Conservation (phyloP, 2,329 filamentous ascomycete species). For the Alternaria dauci region DNA sequence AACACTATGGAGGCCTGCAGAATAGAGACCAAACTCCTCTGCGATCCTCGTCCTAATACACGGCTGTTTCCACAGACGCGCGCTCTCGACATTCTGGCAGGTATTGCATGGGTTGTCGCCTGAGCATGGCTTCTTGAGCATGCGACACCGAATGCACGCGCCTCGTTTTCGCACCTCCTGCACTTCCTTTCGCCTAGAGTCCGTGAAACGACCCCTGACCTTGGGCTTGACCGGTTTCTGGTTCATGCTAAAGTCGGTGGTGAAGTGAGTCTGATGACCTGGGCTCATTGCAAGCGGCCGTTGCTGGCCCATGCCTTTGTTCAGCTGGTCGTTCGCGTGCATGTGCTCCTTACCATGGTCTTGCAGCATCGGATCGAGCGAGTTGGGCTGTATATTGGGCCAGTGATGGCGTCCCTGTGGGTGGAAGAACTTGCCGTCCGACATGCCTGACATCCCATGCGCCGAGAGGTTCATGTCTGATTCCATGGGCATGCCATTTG, state of each 20-base stretch:
- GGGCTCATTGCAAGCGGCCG: constrained; percentile 52
- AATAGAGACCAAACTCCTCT: constrained; percentile 67
- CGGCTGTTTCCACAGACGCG: constrained; percentile 67
- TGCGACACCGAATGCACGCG: constrained; percentile 69
- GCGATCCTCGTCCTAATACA: constrained; percentile 67
- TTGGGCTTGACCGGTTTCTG: constrained; percentile 55
- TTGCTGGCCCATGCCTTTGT: constrained; percentile 38
- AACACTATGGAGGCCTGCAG: constrained; percentile 62
- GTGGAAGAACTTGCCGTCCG: constrained; percentile 47
- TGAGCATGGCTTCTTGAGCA: constrained; percentile 71
- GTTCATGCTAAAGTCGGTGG: constrained; percentile 51
- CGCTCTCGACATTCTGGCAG: constrained; percentile 67
- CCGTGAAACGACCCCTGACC: constrained; percentile 64
- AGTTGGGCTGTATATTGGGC: constrained; percentile 39
- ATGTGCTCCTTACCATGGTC: constrained; percentile 44
- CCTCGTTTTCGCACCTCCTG: constrained; percentile 67
- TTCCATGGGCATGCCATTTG: constrained; percentile 46
- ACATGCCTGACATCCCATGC: constrained; percentile 36
- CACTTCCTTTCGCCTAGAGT: constrained; percentile 65
- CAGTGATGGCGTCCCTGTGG: constrained; percentile 41
- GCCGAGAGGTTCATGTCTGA: constrained; percentile 44
- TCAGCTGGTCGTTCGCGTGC: constrained; percentile 30
- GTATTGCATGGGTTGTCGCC: constrained; percentile 67
- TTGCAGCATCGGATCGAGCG: constrained; percentile 47
- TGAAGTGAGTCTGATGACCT: constrained; percentile 49